phyloP scores from a whole-genome alignment of 176 grass and related monocot species.

The Bonia amplexicaulis region DNA sequence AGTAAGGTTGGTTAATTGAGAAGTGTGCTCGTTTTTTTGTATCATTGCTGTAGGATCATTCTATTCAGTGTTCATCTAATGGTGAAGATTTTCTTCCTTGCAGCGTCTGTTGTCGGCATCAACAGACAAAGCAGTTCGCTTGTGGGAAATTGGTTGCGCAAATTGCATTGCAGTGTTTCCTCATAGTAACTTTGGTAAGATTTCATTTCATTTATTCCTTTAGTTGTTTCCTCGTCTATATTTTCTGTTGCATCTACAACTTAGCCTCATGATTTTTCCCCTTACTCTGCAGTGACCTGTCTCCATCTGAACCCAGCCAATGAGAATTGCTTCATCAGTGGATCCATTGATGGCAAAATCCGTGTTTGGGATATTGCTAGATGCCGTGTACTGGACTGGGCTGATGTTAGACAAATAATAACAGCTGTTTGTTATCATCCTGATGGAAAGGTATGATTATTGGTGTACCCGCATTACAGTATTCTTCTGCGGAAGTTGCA shows the following conservation, averaged over 20 bases:
- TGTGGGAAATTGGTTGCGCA: slow-evolving; percentile 74
- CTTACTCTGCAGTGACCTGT: slow-evolving; percentile 66
- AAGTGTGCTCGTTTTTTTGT: background rate
- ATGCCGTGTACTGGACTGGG: slow-evolving; percentile 77
- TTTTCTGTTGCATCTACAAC: background rate
- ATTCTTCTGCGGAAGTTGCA: background rate
- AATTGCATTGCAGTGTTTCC: slow-evolving; percentile 59
- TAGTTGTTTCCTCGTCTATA: background rate
- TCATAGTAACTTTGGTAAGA: slow-evolving; percentile 78
- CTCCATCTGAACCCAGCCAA: slow-evolving; percentile 73
- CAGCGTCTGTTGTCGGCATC: slow-evolving; percentile 78
- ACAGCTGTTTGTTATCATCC: slow-evolving; percentile 76
- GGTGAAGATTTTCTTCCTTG: background rate
- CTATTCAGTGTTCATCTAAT: background rate
- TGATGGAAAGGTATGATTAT: slow-evolving; percentile 63
- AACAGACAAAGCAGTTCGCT: slow-evolving; percentile 77
- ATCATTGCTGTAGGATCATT: background rate
- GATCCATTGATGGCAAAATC: slow-evolving; percentile 96
- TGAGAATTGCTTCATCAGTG: slow-evolving; percentile 71
- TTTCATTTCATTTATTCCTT: background rate
- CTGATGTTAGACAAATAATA: slow-evolving; percentile 68
- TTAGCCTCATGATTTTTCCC: background rate
- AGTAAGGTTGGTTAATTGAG: slow-evolving; percentile 55
- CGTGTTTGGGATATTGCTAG: slow-evolving; percentile 71
- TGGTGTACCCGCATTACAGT: background rate